Conservation (phyloP, 2,329 filamentous ascomycete species). For the Xylariales sp. region DNA sequence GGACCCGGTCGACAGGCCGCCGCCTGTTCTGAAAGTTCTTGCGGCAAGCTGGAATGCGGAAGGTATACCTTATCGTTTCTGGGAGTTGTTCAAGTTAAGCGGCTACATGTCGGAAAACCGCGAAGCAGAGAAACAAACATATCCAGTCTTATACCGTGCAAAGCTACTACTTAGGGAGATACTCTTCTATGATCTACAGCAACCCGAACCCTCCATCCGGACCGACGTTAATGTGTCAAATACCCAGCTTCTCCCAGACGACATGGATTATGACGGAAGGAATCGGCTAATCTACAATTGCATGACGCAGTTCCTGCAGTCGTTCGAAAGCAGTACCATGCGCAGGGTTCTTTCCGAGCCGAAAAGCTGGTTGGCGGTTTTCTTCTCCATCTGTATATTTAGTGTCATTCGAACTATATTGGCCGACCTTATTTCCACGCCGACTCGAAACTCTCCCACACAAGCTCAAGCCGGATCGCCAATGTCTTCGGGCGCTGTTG, state of each 20-base stretch:
- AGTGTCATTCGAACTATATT: constrained; percentile 50
- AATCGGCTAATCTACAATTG: constrained; percentile 45
- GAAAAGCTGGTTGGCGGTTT: constrained; percentile 46
- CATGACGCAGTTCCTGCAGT: constrained; percentile 46
- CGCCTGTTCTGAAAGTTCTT: constrained; percentile 46
- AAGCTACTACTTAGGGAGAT: constrained; percentile 53
- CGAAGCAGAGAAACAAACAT: constrained; percentile 42
- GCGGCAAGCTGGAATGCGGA: constrained; percentile 48
- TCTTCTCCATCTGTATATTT: constrained; percentile 55
- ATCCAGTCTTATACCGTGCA: constrained; percentile 47
- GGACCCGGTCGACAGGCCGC: constrained; percentile 35
- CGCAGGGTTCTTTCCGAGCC: constrained; percentile 33
- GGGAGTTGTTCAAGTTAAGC: constrained; percentile 47
- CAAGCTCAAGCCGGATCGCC: constrained; percentile 21
- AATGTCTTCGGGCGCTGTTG: constrained; percentile 22
- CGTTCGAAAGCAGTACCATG: constrained; percentile 43
- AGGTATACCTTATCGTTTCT: constrained; percentile 45
- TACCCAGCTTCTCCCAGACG: constrained; percentile 31
- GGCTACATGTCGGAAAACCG: constrained; percentile 44
- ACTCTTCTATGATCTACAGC: constrained; percentile 49
- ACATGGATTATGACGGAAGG: constrained; percentile 43
- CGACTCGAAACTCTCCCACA: constrained; percentile 19
- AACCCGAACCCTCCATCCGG: constrained; percentile 41
- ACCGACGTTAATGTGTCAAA: constrained; percentile 30
- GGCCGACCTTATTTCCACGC: constrained; percentile 37